Evolutionary conservation across 805 yeast species (phyloP).

Genomic region (Candida krabiensis): DNA sequence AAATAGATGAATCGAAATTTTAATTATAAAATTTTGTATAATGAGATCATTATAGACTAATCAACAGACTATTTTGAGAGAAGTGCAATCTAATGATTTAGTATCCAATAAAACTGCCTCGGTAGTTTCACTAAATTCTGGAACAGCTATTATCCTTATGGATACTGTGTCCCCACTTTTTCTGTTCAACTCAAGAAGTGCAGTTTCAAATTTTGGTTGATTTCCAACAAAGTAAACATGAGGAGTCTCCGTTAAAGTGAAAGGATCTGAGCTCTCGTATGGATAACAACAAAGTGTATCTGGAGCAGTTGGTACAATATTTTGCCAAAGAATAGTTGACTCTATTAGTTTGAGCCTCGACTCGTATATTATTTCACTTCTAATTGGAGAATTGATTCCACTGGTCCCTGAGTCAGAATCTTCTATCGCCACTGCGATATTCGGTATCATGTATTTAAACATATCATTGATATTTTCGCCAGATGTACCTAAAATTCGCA

Average conservation of each 20-base stretch:
- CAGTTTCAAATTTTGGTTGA: slow-evolving; percentile 61
- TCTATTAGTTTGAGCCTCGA: slow-evolving; percentile 58
- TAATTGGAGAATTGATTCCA: slow-evolving; percentile 26
- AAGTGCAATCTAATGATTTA: slow-evolving; percentile 53
- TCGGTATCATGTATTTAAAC: slow-evolving; percentile 58
- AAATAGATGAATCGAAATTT: slow-evolving; percentile 1
- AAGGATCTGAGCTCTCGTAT: slow-evolving; percentile 74
- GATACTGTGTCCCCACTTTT: slow-evolving; percentile 27
- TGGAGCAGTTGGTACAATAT: slow-evolving; percentile 91
- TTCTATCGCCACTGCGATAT: slow-evolving; percentile 28
- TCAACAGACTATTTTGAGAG: slow-evolving; percentile 36
- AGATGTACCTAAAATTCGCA: slow-evolving; percentile 66
- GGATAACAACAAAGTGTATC: slow-evolving; percentile 94
- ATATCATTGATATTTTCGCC: slow-evolving; percentile 88
- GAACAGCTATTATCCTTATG: slow-evolving; percentile 64
- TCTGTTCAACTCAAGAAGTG: slow-evolving; percentile 36
- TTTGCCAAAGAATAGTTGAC: slow-evolving; percentile 77
- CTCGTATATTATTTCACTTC: slow-evolving; percentile 49
- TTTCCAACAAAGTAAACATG: slow-evolving; percentile 87
- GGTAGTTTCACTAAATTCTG: slow-evolving; percentile 67
- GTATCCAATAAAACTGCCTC: slow-evolving; percentile 63
- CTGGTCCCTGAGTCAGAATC: slow-evolving; percentile 18
- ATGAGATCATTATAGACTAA: not conserved
- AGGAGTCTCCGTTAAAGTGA: slow-evolving; percentile 75
- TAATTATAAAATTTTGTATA: slow-evolving; percentile 4